Percentiles rank a stretch among this genome's conserved stretches.
phyloP scores from a whole-genome alignment of 1,139 yeast genomes.

The Pneumocystis canis region DNA sequence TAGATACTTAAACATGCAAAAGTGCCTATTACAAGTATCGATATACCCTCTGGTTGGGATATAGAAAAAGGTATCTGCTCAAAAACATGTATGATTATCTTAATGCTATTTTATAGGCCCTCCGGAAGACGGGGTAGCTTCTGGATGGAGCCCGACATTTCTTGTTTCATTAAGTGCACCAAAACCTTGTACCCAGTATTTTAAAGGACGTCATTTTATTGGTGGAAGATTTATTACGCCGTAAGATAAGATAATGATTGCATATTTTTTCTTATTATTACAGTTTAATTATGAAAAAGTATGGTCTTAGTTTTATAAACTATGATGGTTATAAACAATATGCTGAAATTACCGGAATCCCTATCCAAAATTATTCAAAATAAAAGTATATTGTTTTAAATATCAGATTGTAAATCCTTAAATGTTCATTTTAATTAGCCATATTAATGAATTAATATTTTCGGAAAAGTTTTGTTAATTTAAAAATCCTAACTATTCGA shows the following conservation, averaged over 20 bases:
- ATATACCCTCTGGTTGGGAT: conserved; percentile 94
- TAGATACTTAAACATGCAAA: conserved; percentile 2
- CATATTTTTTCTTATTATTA: neutral
- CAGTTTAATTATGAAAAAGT: conserved; percentile 47
- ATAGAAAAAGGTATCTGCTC: neutral
- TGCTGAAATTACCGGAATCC: conserved; percentile 1
- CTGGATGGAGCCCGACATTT: conserved; percentile 39
- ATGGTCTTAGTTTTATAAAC: conserved; percentile 48
- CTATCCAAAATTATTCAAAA: neutral
- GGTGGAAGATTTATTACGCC: conserved; percentile 77
- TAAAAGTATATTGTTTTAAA: neutral
- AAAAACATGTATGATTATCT: too few relatives aligned
- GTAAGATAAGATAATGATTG: neutral
- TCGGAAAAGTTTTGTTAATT: too few relatives aligned
- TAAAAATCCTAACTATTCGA: too few relatives aligned
- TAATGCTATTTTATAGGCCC: conserved; percentile 65
- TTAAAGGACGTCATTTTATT: conserved; percentile 48
- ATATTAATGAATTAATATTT: neutral
- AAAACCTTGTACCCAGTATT: conserved; percentile 58
- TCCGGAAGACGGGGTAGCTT: conserved; percentile 29
- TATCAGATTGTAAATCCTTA: neutral
- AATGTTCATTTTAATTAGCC: too few relatives aligned
- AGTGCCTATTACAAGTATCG: conserved; percentile 60
- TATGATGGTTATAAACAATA: conserved; percentile 43
- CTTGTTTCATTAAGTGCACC: conserved; percentile 86